Evolutionary conservation across 2,329 filamentous ascomycete genomes (phyloP), one percentile per base, ranked within the genome.

Genomic region (Lachnellula occidentalis): DNA sequence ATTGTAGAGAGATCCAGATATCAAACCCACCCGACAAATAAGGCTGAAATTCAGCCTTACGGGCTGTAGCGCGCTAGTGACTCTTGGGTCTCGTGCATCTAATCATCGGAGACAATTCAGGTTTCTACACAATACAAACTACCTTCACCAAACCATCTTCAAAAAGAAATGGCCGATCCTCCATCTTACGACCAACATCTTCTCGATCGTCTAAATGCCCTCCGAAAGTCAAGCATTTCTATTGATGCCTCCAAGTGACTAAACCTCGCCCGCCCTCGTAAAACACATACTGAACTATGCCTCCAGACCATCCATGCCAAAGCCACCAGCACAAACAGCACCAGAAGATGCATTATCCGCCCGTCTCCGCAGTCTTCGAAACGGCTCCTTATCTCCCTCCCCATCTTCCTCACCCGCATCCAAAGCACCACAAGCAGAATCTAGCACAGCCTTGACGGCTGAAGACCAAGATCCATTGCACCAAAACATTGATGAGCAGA

Each of bases 221-320:
- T 69, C 11, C 67, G 66, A 55, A 67, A 65, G 55, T 65, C 66
- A n/a, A 63, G 43, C 43, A 58, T 68, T 19, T 54, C 58, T 39
- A 54, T 67, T 21, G 58, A 64, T 22, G 39, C 61, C 15, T 53
- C 60, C 52, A 65, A 61, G 66, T 67, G 59, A 56, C 24, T 39
- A 27, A 17, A 31, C 43, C 21, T 34, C 27, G 12, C 17, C 6
- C 17, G 11, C 22, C 27, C 48, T 36, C 43, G 54, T 12, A 12
- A 21, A 21, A 58, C 58, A 61, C 56, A 55, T 57, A 50, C 61
- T 66, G 45, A 66, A 24, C 34, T 17, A 51, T 24, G 8, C 15
- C 34, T 34, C 14, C 48, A 62, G 60, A 55, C 52, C 57, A n/a
- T 45, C 41, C 14, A 43, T 45, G 22, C 51, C 46, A 22, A 34